phyloP scores from a whole-genome alignment of 2,329 filamentous ascomycete genomes.

The Trichothecium sympodiale region DNA sequence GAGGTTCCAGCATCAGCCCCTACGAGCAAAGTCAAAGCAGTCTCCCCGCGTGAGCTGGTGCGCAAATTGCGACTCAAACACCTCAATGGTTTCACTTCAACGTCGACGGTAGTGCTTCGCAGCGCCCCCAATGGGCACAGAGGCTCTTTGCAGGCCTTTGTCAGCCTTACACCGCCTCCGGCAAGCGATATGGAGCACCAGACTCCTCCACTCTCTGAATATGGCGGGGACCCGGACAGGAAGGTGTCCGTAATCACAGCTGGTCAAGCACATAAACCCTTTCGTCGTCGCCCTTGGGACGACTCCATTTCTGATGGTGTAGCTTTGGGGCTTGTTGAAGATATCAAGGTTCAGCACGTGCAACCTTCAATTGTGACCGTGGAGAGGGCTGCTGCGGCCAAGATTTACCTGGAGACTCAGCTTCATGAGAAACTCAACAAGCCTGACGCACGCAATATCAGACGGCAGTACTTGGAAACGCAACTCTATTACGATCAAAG shows the following conservation, averaged over 20 bases:
- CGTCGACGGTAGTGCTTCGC: slow-evolving; percentile 17
- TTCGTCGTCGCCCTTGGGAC: slow-evolving; percentile 20
- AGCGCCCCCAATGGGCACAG: slow-evolving; percentile 9
- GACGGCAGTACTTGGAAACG: slow-evolving; percentile 23
- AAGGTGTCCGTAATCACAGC: too few relatives aligned
- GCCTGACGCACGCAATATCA: slow-evolving; percentile 19
- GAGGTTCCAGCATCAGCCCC: not conserved
- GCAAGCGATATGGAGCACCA: slow-evolving; percentile 7
- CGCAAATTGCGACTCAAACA: slow-evolving; percentile 12
- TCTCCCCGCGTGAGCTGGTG: slow-evolving; percentile 13
- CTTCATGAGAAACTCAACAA: slow-evolving; percentile 59
- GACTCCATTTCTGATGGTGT: slow-evolving; percentile 18
- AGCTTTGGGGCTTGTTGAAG: too few relatives aligned
- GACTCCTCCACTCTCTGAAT: too few relatives aligned
- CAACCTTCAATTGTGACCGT: slow-evolving; percentile 44
- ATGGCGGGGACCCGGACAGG: too few relatives aligned
- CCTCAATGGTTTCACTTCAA: slow-evolving; percentile 11
- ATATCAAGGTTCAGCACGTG: slow-evolving; percentile 7
- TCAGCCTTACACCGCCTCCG: slow-evolving; percentile 7
- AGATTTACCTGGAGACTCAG: slow-evolving; percentile 76
- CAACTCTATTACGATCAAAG: slow-evolving; percentile 45
- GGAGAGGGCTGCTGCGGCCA: slow-evolving; percentile 69
- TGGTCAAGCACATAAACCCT: too few relatives aligned
- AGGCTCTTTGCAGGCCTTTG: slow-evolving; percentile 15
- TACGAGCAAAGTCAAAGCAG: slow-evolving; percentile 8